phyloP scores from a whole-genome alignment of 768 basidiomycete genomes.

The Brasilioporus rufonigricans region DNA sequence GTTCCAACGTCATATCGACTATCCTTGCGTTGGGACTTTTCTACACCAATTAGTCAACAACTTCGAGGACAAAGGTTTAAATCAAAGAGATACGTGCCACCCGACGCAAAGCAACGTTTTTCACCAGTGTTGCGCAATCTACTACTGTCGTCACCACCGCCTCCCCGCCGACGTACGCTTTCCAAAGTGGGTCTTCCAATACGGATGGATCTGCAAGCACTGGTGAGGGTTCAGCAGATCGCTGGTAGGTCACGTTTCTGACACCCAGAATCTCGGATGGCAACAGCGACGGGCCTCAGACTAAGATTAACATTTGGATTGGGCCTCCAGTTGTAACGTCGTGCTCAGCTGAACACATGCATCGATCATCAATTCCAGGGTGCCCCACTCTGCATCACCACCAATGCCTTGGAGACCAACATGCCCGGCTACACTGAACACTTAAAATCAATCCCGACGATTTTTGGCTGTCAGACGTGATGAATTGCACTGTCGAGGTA shows the following conservation, averaged over 20 bases:
- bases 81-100: slow-evolving; percentile 39
- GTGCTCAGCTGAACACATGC: slow-evolving; percentile 70
- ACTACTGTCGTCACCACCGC: slow-evolving; percentile 54
- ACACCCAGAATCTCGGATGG: slow-evolving; percentile 2
- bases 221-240: slow-evolving; percentile 38
- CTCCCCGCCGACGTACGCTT: slow-evolving; percentile 50
- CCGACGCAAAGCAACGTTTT: slow-evolving; percentile 44
- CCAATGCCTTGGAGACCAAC: slow-evolving; percentile 58
- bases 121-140: slow-evolving; percentile 55
- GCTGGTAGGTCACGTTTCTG: slow-evolving; percentile 55
- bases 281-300: neutral
- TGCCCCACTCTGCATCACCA: slow-evolving; percentile 58
- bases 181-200: slow-evolving; percentile 51
- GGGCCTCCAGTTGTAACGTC: neutral
- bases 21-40: slow-evolving; percentile 46
- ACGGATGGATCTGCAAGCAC: slow-evolving; percentile 53
- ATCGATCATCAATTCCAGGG: slow-evolving; percentile 76
- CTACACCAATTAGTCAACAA: slow-evolving; percentile 25
- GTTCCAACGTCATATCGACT: slow-evolving; percentile 51
- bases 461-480: slow-evolving; percentile 56
- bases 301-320: slow-evolving; percentile 1
- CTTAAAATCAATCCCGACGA: slow-evolving; percentile 76
- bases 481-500: slow-evolving; percentile 48
- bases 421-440: slow-evolving; percentile 68
- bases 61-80: too few relatives aligned